Base-by-base conservation (phyloP, 106 monocot species). In the Dioscorea zingiberensis region DNA sequence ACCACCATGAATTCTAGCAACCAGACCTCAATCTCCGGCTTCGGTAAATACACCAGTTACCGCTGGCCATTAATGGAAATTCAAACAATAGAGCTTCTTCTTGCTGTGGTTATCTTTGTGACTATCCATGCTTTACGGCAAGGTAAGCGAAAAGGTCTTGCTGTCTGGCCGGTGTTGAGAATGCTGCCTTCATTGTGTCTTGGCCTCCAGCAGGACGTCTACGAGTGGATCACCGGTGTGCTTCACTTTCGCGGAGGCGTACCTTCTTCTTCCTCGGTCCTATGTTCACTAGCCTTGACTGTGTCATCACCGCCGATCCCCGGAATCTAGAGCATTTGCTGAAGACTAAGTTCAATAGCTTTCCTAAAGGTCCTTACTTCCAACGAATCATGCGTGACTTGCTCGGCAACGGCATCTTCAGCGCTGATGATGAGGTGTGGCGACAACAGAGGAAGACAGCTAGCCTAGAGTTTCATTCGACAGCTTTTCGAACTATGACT, bases 301-400 rank as follows among this genome's bases (percentile, higher is more conserved):
- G 85, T 60, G 81, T 95, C 38, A 68, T 95, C 24, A 95, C 95
- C 14, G 60, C 91, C 18, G 95, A 95, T 64, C 95, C 95, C 9
- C 72, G 95, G 1, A 95, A 95, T 74, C 72, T 95, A 9, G 95
- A 95, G 76, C 88, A 91, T 70, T 66, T 91, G 15, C 81, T 95
- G 64, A 95, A 95, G 76, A 88, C 83, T 53, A 85, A 78, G 70
- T 95, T 95, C 77, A 1, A 58, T 47, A 88, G 65, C 77, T 95
- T 95, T 72, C 95, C 95, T 26, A 95, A 95, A 22, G 95, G 95
- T 8, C 48, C 51, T 0, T 95, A 95, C 77, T 95, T 95, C 71
- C 84, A 83, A 27, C 26, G 22, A 6, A 81, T 60, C 9, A 78
- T 91, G 13, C 65, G 66, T 5, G 95, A 95, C 62, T 71, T 95